Percentiles rank a stretch among this genome's conserved stretches.
Conservation (phyloP, 805 yeast species). For the Groenewaldozyma tartarivorans region DNA sequence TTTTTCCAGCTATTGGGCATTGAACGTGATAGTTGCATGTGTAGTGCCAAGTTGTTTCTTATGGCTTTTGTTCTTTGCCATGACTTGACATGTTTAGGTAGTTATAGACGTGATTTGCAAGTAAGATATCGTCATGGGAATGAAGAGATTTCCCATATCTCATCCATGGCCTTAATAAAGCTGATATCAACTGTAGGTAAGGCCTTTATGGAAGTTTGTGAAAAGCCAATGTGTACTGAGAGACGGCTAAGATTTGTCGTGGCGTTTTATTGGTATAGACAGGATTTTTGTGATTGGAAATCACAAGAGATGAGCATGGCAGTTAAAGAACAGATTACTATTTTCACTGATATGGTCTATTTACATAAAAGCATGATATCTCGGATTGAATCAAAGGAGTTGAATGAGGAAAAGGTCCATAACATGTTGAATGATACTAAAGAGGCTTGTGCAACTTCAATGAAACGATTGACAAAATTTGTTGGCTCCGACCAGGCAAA, state of each 20-base stretch:
- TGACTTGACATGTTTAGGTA: constrained; percentile 3
- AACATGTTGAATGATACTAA: neutral
- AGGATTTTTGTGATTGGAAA: constrained; percentile 13
- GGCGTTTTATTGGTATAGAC: constrained; percentile 11
- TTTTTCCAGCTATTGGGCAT: constrained; percentile 9
- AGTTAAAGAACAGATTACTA: neutral
- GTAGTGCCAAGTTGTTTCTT: constrained; percentile 14
- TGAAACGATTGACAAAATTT: neutral
- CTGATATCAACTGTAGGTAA: constrained; percentile 11
- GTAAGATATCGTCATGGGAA: neutral
- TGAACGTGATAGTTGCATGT: constrained; percentile 9
- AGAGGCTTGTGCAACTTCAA: neutral
- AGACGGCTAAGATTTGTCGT: constrained; percentile 13
- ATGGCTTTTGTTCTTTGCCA: constrained; percentile 16
- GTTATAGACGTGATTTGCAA: neutral
- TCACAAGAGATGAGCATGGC: constrained; percentile 6
- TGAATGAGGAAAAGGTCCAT: neutral
- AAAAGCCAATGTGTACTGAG: constrained; percentile 10
- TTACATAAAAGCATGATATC: neutral
- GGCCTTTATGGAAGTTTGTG: constrained; percentile 12
- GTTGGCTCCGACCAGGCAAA: neutral
- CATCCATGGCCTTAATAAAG: neutral
- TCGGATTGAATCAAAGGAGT: neutral
- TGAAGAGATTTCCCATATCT: neutral
- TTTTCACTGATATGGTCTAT: neutral